Evolutionary conservation across 192 early-diverging fungal genomes (phyloP), one percentile per base, ranked within the genome.

Genomic region (Coemansia sp.): DNA sequence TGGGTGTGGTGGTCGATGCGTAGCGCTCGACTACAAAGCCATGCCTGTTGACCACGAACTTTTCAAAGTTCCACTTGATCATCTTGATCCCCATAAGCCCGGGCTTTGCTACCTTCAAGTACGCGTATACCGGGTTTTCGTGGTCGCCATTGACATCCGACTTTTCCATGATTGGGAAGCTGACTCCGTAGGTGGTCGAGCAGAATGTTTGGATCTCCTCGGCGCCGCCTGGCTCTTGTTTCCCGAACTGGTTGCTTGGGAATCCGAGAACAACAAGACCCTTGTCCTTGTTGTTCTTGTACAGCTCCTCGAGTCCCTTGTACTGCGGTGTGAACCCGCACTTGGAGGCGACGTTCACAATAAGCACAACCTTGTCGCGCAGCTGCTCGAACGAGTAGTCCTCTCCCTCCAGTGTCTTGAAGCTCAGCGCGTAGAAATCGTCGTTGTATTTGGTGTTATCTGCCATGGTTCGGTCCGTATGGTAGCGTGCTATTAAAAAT

Each of bases 291-390:
- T 89, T 88, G 51, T 85, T 84, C 45, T 90, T 64, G 75, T 91
- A 84, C 57, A 94, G 74, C 53, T 85, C 68, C 72, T 92, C 85
- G 18, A 94, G 82, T 16, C 84, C 88, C 29, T 75, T 70, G 81
- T 92, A 92, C 75, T 95, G 93, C 7, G 81, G 74, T 34, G 93
- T 93, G 71, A 91, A 92, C 10, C 94, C 93, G 79, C 95, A 97
- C 82, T 93, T 87, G 61, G 91, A 93, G 26, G 94, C 95, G 13
- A 93, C 90, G 76, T 98, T 98, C 71, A 94, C 92, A 34, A 95
- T 75, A 35, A 98, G 84, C 23, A 92, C 85, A 29, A 89, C 89
- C 76, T 94, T 92, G 84, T 84, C 86, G 67, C 85, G 58, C 15
- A 87, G 86, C 63, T 86, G 72, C 23, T 69, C 67, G 61, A 90